Percentiles rank a stretch among this genome's conserved stretches.
Evolutionary conservation across 2,329 filamentous ascomycete species (phyloP).

Genomic region (Ophiostoma montium): DNA sequence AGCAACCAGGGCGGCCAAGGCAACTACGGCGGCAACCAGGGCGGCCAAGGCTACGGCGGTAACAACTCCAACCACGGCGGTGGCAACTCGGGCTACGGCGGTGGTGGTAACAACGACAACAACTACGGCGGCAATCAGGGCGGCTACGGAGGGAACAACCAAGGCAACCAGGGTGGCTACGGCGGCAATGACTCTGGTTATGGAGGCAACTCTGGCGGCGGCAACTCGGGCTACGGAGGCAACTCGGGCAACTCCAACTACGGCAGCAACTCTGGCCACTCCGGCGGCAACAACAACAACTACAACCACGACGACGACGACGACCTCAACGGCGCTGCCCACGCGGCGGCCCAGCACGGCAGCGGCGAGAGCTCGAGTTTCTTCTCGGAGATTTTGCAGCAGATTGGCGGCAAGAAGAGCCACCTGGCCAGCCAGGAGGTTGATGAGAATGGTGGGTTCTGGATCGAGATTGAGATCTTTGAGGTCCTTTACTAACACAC

Average conservation of each 20-base stretch:
- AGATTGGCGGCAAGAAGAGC: slow-evolving; percentile 35
- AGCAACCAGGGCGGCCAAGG: slow-evolving; percentile 10
- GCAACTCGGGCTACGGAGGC: slow-evolving; percentile 10
- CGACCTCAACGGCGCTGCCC: slow-evolving; percentile 32
- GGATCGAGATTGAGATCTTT: neutral
- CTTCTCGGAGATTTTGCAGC: slow-evolving; percentile 34
- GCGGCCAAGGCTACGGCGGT: neutral
- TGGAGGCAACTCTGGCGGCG: neutral
- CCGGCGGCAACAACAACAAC: slow-evolving; percentile 18
- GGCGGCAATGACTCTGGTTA: too few relatives aligned
- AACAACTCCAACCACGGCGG: neutral
- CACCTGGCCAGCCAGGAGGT: slow-evolving; percentile 30
- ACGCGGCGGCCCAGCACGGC: slow-evolving; percentile 29
- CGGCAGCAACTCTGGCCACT: slow-evolving; percentile 11
- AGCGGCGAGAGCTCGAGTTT: slow-evolving; percentile 31
- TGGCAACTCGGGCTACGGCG: neutral
- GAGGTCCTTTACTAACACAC: neutral
- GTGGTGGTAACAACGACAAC: neutral
- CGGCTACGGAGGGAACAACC: neutral
- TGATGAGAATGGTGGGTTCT: slow-evolving; percentile 32
- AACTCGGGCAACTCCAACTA: neutral
- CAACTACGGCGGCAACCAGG: neutral
- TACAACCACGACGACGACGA: slow-evolving; percentile 29
- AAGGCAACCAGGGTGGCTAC: neutral
- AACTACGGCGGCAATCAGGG: neutral